A percentile compares a stretch with the other conserved stretches of the same genome.
Evolutionary conservation across 345 rosid species (phyloP).

Genomic region (Euphorbia tirucalli): DNA sequence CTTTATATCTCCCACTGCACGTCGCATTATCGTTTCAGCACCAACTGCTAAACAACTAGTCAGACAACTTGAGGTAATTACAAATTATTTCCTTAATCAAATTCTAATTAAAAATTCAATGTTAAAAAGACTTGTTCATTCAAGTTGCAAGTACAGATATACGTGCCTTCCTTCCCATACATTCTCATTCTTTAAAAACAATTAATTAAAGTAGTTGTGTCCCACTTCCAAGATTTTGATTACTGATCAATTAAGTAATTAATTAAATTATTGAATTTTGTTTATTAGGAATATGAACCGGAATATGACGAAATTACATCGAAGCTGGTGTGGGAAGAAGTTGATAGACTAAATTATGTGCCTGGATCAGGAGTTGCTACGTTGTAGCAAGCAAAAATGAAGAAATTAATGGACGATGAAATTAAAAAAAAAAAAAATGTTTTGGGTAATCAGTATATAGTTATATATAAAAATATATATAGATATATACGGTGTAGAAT

Average conservation of each 20-base stretch:
- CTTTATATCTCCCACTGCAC: constrained; percentile 76
- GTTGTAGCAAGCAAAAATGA: constrained; percentile 4
- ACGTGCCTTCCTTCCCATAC: no score
- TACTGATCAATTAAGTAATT: not conserved
- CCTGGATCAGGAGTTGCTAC: constrained; percentile 60
- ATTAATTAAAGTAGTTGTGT: no score
- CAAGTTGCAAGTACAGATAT: no score
- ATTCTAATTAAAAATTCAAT: not conserved
- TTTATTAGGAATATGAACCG: constrained; percentile 64
- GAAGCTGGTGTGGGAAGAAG: constrained; percentile 83
- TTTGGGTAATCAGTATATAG: constrained; percentile 7
- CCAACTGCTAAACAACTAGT: constrained; percentile 78
- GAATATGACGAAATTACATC: constrained; percentile 73
- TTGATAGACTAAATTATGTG: constrained; percentile 55
- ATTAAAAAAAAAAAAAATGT: not conserved
- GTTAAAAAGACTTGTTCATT: no score
- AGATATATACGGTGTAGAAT: constrained; percentile 6
- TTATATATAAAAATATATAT: not conserved
- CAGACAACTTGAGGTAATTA: constrained; percentile 73
- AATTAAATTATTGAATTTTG: not conserved
- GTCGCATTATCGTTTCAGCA: constrained; percentile 82
- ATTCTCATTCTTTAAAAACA: no score
- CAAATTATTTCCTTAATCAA: not conserved
- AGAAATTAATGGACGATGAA: no score
- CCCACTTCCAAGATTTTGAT: no score